These are phyloP conservation scores for Boletales sp. DNA, from an alignment of 768 basidiomycete species.

Conservation along the genomic window DNA sequence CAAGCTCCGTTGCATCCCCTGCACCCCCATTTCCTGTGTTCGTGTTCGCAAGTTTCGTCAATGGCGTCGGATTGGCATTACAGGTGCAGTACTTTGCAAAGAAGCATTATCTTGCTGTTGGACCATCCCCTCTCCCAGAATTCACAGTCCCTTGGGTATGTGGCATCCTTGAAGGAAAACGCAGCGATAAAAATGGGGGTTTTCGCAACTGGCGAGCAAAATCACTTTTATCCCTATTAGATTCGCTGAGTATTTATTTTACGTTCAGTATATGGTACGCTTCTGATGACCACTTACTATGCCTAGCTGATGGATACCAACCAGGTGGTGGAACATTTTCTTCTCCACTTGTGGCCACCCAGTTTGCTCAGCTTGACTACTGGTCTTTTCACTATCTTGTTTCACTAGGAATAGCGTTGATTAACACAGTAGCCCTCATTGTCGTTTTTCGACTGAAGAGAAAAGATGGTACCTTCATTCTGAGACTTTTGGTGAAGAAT, in stretches of 20 bases:
- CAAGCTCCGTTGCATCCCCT: constrained; percentile 48
- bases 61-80: constrained; percentile 49
- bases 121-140: constrained; percentile 38
- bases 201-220: constrained; percentile 43
- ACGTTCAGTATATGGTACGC: constrained; percentile 11
- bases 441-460: constrained; percentile 55
- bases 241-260: not conserved
- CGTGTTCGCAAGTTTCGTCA: constrained; percentile 43
- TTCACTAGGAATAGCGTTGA: constrained; percentile 62
- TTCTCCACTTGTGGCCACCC: constrained; percentile 52
- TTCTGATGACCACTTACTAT: too few relatives aligned
- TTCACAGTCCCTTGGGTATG: constrained; percentile 69
- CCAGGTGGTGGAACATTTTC: constrained; percentile 47
- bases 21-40: constrained; percentile 66
- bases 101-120: not conserved
- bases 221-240: too few relatives aligned
- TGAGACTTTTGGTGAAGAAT: not conserved
- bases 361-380: constrained; percentile 37
- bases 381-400: constrained; percentile 44
- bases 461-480: constrained; percentile 52
- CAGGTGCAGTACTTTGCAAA: constrained; percentile 23
- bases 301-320: not conserved
- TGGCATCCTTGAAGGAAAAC: constrained; percentile 56
- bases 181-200: constrained; percentile 62
- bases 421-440: constrained; percentile 49